These are phyloP conservation scores for Leccinum huronense DNA, from an alignment of 1,284 basidiomycete genomes.

Conservation along the genomic window DNA sequence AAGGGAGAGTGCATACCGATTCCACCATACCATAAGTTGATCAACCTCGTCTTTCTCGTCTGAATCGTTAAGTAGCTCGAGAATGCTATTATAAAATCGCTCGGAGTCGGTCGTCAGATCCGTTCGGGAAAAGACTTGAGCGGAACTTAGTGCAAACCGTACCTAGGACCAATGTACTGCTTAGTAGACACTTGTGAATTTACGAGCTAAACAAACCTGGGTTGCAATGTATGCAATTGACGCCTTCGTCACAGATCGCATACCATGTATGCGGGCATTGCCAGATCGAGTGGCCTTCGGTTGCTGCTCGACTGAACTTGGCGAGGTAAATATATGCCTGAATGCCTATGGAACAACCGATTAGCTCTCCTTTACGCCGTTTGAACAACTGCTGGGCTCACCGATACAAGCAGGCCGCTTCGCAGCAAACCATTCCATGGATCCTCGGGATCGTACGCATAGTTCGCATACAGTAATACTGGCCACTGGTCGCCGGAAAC, in stretches of 20 bases:
- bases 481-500: background rate
- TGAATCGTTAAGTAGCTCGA: background rate
- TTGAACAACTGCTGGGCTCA: background rate
- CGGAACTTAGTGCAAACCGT: background rate
- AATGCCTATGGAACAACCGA: constrained; percentile 3
- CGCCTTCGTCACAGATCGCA: constrained; percentile 4
- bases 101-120: constrained; percentile 5
- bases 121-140: constrained; percentile 3
- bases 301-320: too few species aligned
- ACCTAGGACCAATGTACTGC: background rate
- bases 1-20: background rate
- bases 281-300: constrained; percentile 5
- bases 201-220: background rate
- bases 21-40: too few species aligned
- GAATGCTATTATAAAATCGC: constrained; percentile 1
- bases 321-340: constrained; percentile 8
- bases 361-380: background rate
- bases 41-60: background rate
- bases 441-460: too few species aligned
- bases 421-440: constrained; percentile 1
- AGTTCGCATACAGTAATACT: too few species aligned
- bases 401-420: constrained; percentile 1
- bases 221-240: constrained; percentile 9
- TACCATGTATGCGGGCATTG: background rate
- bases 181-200: background rate